Evolutionary conservation across 108 stramenopile genomes (phyloP), one percentile per base, ranked within the genome.

Genomic region (Stephanodiscus triporus): DNA sequence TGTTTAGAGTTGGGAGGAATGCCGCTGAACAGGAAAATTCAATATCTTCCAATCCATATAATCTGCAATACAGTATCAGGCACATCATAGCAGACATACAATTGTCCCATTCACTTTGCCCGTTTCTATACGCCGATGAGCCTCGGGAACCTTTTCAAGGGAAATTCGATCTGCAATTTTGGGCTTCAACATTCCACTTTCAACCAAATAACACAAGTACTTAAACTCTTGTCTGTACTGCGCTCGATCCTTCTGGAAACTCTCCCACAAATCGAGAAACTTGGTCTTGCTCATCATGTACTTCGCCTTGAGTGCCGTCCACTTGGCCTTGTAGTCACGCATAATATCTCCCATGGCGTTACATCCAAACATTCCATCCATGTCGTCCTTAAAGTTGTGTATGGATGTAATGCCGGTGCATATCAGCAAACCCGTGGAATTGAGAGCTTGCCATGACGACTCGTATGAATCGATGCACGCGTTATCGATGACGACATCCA

Each of bases 401-500:
- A 42, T 58, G 56, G 48, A 68, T 1, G 68, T 45, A 5, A 80
- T 61, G 1, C 77, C 68, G 38, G 82, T 60, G 63, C 85, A 86
- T 22, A 88, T 49, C 4, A 91, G 73, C 17, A 30, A 68, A 27
- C 88, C 88, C 37, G 80, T 73, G 24, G 63, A 19, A 24, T 77
- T 81, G 34, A 91, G 68, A 32, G 84, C 78, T 19, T 65, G 66
- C 63, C 80, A 72, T 34, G 73, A 55, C 20, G 89, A 79, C 24
- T 61, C 66, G 32, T 78, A 75, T 4, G 75, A 30, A 43, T 87
- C 86, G 9, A 78, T 24, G 73, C 89, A 88, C 1, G 78, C 63
- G 72, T 83, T 82, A 53, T 91, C 90, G 72, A 91, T 85, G 20
- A 89, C 86, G 30, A 87, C 61, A 66, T 91, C 88, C 70, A 91